Base-by-base conservation (phyloP, 2,329 filamentous ascomycete species). In the Aspergillus awamori region DNA sequence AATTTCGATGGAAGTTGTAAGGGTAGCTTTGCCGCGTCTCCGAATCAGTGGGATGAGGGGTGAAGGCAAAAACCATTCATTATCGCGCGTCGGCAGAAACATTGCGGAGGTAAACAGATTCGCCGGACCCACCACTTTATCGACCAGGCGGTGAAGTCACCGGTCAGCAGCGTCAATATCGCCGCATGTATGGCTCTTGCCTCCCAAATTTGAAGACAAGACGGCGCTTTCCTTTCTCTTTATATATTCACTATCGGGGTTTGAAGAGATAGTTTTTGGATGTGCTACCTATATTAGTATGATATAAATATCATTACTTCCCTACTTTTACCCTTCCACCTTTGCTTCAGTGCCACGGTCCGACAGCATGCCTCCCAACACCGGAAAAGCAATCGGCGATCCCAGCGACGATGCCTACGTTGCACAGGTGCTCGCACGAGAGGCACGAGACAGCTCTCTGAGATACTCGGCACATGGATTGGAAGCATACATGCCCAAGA, bases 381-480 rank as follows among this genome's bases (percentile, higher is more conserved):
- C 62, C 51, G 62, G 59, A 38, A 69, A 67, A 52, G 49, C 76
- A 10, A 79, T 80, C 57, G 78, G 84, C 65, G 80, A 82, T n/a
- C 72, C 85, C 52, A 69, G 67, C 67, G 72, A 73, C 55, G 76
- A 81, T 60, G 72, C 80, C 24, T 92, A 93, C 70, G 87, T 97
- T 64, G 92, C 92, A 15, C 84, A 84, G 52, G 80, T 97, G n/a
- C 82, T 98, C 38, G 86, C 88, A 54, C 86, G 90, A 67, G 93
- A 97, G 76, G 93, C 93, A 11, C 87, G 84, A 61, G 86, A 89
- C 60, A 89, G 84, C 68, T 90, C 89, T 2, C 79, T 90, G 51
- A 90, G 86, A 70, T 95, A 93, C 74, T 90, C 91, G 1, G 80
- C 89, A 6, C 82, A 92, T 71, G 92, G 92, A 8, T 80, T 93